Percentiles rank a stretch among this genome's conserved stretches.
These are phyloP conservation scores for Fennellomyces sp. DNA, from an alignment of 371 early-diverging fungal species.

Conservation along the genomic window DNA sequence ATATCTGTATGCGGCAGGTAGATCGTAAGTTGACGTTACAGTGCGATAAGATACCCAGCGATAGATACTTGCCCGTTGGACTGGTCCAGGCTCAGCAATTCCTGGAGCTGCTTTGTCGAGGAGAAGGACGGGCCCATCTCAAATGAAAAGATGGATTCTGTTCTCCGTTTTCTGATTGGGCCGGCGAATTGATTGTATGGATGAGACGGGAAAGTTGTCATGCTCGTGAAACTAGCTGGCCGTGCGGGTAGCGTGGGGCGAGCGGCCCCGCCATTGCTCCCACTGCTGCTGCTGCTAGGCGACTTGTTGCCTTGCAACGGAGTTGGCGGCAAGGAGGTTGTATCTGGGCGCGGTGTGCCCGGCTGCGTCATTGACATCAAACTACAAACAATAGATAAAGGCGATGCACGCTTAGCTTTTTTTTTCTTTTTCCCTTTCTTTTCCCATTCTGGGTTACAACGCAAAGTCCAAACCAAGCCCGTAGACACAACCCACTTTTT, in stretches of 20 bases:
- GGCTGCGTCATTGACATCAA: conserved; percentile 22
- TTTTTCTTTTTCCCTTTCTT: background rate
- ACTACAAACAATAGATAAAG: conserved; percentile 6
- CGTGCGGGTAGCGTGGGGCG: conserved; percentile 41
- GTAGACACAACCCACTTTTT: background rate
- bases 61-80: conserved; percentile 35
- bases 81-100: conserved; percentile 48
- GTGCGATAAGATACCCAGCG: too few relatives aligned
- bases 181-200: conserved; percentile 43
- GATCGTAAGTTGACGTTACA: too few relatives aligned
- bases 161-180: conserved; percentile 38
- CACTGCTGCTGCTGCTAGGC: conserved; percentile 27
- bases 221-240: conserved; percentile 46
- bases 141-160: conserved; percentile 51
- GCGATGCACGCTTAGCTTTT: background rate
- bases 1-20: too few relatives aligned
- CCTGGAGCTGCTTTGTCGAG: conserved; percentile 39
- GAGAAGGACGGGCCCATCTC: conserved; percentile 51
- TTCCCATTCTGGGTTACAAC: conserved; percentile 11
- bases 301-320: conserved; percentile 15
- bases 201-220: conserved; percentile 42
- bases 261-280: background rate
- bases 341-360: conserved; percentile 22
- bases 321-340: conserved; percentile 16
- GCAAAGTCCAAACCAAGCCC: background rate